Percentiles rank a stretch among this genome's conserved stretches.
Evolutionary conservation across 75 land plant genomes (phyloP).

Genomic region (Pinus tabuliformis): DNA sequence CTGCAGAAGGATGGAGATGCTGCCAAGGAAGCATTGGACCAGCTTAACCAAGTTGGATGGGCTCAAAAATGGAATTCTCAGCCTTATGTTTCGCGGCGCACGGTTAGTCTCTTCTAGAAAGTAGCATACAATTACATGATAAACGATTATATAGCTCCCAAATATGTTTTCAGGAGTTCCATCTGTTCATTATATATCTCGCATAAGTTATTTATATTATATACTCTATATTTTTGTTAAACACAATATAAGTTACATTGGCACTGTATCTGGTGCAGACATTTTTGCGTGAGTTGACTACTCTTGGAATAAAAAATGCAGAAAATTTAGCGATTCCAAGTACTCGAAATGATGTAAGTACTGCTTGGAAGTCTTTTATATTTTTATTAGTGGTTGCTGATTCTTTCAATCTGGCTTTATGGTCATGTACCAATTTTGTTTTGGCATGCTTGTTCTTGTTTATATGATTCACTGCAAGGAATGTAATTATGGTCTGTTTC

Average conservation of each 20-base stretch:
- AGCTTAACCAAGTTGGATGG: conserved; percentile 71
- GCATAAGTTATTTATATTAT: neutral
- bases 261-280: conserved; percentile 44
- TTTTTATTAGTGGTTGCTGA: neutral
- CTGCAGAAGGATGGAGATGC: conserved; percentile 81
- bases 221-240: neutral
- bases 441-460: neutral
- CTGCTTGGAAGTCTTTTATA: neutral
- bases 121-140: neutral
- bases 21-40: conserved; percentile 74
- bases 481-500: neutral
- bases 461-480: neutral
- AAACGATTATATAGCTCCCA: neutral
- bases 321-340: conserved; percentile 96
- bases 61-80: conserved; percentile 90
- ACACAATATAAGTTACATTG: neutral
- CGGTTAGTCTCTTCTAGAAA: conserved; percentile 37
- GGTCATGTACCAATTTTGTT: neutral
- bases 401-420: neutral
- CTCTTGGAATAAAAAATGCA: conserved; percentile 91
- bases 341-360: conserved; percentile 90
- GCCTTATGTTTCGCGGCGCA: conserved; percentile 84
- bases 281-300: conserved; percentile 81
- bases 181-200: neutral
- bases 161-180: neutral